phyloP scores from a whole-genome alignment of 352 stramenopile species.

The Pythium graminicola region DNA sequence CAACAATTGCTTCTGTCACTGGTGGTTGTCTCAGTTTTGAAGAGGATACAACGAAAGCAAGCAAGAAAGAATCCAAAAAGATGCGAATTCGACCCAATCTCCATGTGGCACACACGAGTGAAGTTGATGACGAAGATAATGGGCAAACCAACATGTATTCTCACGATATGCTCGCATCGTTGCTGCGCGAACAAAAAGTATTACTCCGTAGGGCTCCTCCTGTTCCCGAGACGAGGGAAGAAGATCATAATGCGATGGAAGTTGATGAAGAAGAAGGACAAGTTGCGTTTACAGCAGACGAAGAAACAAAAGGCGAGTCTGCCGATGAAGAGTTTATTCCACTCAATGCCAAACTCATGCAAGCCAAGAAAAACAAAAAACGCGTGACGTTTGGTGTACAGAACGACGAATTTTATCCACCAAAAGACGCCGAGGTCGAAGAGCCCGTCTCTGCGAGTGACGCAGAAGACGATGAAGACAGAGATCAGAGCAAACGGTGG shows the following conservation, averaged over 20 bases:
- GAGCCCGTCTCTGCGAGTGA: constrained; percentile 24
- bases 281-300: constrained; percentile 13
- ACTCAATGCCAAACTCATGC: constrained; percentile 38
- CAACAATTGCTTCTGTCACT: not conserved
- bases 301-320: constrained; percentile 31
- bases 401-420: constrained; percentile 16
- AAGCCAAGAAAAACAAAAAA: constrained; percentile 36
- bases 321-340: constrained; percentile 55
- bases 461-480: constrained; percentile 30
- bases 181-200: constrained; percentile 67
- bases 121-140: constrained; percentile 13
- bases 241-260: constrained; percentile 6
- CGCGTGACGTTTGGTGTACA: constrained; percentile 63
- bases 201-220: constrained; percentile 19
- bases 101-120: constrained; percentile 19
- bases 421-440: constrained; percentile 42
- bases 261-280: constrained; percentile 6
- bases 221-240: not conserved
- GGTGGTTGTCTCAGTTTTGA: constrained; percentile 48
- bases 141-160: constrained; percentile 34
- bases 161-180: constrained; percentile 42
- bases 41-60: constrained; percentile 18
- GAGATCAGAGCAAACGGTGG: constrained; percentile 43
- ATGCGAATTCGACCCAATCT: constrained; percentile 70
- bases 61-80: constrained; percentile 33